Conservation (phyloP, 2,329 filamentous ascomycete genomes). For the Ophiostoma triangulosporum region DNA sequence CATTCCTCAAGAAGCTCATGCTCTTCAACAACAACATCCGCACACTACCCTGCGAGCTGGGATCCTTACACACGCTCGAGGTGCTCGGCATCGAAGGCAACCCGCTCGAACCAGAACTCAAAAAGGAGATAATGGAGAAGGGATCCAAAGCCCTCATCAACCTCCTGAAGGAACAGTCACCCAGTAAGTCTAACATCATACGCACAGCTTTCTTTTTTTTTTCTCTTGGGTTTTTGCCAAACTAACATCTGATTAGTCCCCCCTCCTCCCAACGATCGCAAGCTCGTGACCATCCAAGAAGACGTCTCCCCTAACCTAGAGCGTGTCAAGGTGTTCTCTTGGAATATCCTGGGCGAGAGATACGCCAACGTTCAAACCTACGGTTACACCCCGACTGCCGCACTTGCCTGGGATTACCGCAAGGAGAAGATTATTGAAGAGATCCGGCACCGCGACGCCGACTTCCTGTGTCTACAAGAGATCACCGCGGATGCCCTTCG, state of each 20-base stretch:
- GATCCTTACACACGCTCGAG: conserved; percentile 77
- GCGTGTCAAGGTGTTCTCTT: conserved; percentile 74
- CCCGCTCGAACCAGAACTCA: conserved; percentile 61
- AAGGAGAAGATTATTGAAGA: conserved; percentile 73
- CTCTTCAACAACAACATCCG: conserved; percentile 85
- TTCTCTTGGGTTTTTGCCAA: not conserved
- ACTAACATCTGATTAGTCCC: conserved; percentile 42
- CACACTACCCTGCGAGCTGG: conserved; percentile 72
- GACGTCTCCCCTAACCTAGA: conserved; percentile 47
- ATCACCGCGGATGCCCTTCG: conserved; percentile 86
- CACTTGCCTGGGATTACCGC: conserved; percentile 77
- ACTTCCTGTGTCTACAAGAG: conserved; percentile 88
- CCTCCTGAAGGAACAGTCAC: conserved; percentile 70
- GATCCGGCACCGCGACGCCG: conserved; percentile 63
- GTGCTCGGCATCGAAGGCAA: conserved; percentile 89
- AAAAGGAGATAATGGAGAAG: conserved; percentile 71
- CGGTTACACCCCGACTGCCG: conserved; percentile 75
- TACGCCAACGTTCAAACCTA: conserved; percentile 77
- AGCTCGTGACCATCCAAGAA: conserved; percentile 65
- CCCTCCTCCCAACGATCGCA: conserved; percentile 60
- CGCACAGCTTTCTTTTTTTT: not conserved
- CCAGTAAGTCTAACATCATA: conserved; percentile 45
- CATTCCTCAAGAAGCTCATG: conserved; percentile 71
- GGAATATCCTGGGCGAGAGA: conserved; percentile 92
- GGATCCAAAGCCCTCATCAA: conserved; percentile 78